Conservation (phyloP, 805 yeast species). For the Yarrowia phangngaensis region DNA sequence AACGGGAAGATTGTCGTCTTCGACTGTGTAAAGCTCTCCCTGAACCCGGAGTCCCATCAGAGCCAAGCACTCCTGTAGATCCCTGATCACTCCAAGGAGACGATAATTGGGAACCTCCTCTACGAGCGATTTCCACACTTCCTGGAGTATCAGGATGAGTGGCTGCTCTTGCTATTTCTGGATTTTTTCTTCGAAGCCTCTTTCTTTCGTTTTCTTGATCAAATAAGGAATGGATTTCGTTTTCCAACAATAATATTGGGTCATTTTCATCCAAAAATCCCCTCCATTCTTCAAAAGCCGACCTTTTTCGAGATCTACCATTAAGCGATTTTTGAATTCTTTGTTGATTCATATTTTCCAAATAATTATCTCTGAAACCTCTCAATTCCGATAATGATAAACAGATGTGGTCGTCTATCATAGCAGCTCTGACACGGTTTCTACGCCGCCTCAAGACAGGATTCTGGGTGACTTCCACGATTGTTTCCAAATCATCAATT, state of each 20-base stretch:
- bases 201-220: not conserved
- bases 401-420: not conserved
- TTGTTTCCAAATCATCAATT: slow-evolving; percentile 4
- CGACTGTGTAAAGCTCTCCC: slow-evolving; percentile 19
- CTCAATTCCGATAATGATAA: not conserved
- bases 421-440: not conserved
- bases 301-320: too few species aligned
- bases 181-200: too few species aligned
- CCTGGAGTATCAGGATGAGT: not conserved
- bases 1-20: not conserved
- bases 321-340: not conserved
- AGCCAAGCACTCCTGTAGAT: not conserved
- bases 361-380: slow-evolving; percentile 1
- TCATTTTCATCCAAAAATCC: too few species aligned
- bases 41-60: slow-evolving; percentile 1
- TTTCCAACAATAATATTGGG: slow-evolving; percentile 4
- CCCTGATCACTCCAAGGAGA: slow-evolving; percentile 19
- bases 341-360: slow-evolving; percentile 6
- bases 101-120: not conserved
- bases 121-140: not conserved
- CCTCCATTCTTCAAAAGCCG: too few species aligned
- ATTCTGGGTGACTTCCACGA: not conserved
- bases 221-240: not conserved
- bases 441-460: not conserved
- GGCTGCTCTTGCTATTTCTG: not conserved